Conservation (phyloP, 768 basidiomycete species). For the Mycena metata region DNA sequence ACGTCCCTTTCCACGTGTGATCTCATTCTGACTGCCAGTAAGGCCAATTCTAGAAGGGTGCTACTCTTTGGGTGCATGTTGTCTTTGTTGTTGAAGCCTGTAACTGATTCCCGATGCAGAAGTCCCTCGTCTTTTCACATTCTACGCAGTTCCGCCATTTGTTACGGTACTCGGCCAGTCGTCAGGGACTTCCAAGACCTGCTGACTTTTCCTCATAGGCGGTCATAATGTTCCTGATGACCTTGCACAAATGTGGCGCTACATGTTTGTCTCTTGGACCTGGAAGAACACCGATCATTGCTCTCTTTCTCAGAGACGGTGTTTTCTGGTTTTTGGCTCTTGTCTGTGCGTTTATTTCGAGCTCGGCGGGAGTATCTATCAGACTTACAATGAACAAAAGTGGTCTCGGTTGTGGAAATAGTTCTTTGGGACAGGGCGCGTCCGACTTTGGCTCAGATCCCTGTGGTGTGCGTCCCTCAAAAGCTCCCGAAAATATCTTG, state of each 20-base stretch:
- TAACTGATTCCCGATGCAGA: not conserved
- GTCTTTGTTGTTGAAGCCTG: not conserved
- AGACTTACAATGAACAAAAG: not conserved
- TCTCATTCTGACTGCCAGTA: not conserved
- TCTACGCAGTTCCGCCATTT: constrained; percentile 20
- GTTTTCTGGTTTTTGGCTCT: constrained; percentile 28
- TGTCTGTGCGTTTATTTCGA: constrained; percentile 2
- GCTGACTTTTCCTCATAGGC: constrained; percentile 7
- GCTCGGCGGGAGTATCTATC: not conserved
- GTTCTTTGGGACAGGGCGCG: constrained; percentile 21
- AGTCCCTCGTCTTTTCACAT: constrained; percentile 25
- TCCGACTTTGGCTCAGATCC: constrained; percentile 24
- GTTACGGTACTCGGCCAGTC: not conserved
- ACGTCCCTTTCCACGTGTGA: not conserved
- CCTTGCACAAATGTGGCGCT: constrained; percentile 19
- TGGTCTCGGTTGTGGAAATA: constrained; percentile 18
- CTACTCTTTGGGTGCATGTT: constrained; percentile 23
- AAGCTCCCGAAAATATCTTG: not conserved
- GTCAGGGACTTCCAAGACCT: not conserved
- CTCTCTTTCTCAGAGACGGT: constrained; percentile 24
- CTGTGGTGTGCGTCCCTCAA: constrained; percentile 1
- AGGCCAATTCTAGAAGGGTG: constrained; percentile 21
- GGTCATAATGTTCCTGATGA: constrained; percentile 28
- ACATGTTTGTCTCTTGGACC: constrained; percentile 4
- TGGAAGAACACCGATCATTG: constrained; percentile 15